Evolutionary conservation across 495 filamentous ascomycete species (phyloP), one percentile per base, ranked within the genome.

Genomic region (Xylaria cubensis): DNA sequence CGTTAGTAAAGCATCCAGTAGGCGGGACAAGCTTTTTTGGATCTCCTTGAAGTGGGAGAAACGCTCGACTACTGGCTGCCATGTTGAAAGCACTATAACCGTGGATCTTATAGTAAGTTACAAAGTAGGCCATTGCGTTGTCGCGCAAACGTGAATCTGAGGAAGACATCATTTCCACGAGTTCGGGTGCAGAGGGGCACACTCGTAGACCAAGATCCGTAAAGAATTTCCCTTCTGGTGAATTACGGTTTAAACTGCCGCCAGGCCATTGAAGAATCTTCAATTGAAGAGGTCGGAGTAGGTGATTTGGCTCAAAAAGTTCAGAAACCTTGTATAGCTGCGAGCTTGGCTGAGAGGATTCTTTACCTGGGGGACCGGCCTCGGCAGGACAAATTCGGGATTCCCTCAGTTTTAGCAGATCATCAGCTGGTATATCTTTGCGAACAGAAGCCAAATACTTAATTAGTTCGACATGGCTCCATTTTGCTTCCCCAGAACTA

Each of bases 381-480:
- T 98, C 95, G 2, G 94, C 92, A 51, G 92, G 92, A 73, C 94
- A 97, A 36, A 98, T 92, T 29, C 88, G 89, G 1, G 92, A 92
- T 41, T 88, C 86, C 46, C 86, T 92, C 39, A 99, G 87, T 72
- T 91, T 91, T 72, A 88, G 90, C 67, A 98, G 88, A 79, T 99
- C 97, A 42, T 90, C 91, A 13, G 81, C 75, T 10, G 96, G 97
- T 67, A 99, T 97, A 77, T 99, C 97, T 61, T 94, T 89, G 65
- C 89, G 88, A 10, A 99, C 94, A 19, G 94, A 95, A 12, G 93
- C 88, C 53, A 99, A 87, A 75, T 99, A 99, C 72, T 91, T 93
- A 81, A 99, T 95, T 19, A 99, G 86, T 74, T 98, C 95, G 58
- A 97, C 90, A 78, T 98, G 96, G 74, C 91, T 97, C 93, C 92